phyloP scores from a whole-genome alignment of 805 yeast genomes.

The Ogataea trehalophila region DNA sequence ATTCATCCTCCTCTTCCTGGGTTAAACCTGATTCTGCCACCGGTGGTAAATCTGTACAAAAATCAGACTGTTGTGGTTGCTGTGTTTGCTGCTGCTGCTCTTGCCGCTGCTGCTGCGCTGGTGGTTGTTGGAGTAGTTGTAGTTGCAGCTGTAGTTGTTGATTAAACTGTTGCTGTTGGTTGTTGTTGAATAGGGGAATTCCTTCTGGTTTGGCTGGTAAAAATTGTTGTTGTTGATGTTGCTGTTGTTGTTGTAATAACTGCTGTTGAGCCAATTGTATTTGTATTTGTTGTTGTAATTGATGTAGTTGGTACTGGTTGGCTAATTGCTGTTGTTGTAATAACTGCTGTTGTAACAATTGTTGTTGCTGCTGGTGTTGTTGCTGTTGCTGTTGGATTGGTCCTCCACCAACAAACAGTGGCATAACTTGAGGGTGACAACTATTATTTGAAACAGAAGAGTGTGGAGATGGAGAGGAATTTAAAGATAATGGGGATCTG shows the following conservation, averaged over 20 bases:
- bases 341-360: conserved; percentile 2
- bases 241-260: neutral
- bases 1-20: conserved; percentile 18
- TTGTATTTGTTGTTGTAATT: conserved; percentile 6
- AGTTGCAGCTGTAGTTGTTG: conserved; percentile 4
- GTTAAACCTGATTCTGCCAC: neutral
- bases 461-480: conserved; percentile 16
- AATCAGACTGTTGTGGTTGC: neutral
- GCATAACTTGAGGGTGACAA: neutral
- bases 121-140: neutral
- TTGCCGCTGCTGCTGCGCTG: too few relatives aligned
- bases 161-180: neutral
- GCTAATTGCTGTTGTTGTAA: neutral
- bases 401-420: neutral
- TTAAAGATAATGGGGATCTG: conserved; percentile 17
- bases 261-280: conserved; percentile 6
- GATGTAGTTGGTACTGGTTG: neutral
- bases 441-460: neutral
- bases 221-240: conserved; percentile 1
- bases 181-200: too few relatives aligned
- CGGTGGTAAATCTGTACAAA: neutral
- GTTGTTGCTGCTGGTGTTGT: conserved; percentile 1
- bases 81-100: too few relatives aligned
- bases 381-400: neutral
- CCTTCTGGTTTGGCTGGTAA: too few relatives aligned